A percentile compares a stretch with the other conserved stretches of the same genome.
Evolutionary conservation across 495 filamentous ascomycete species (phyloP).

Genomic region (Podospora pseudocomata): DNA sequence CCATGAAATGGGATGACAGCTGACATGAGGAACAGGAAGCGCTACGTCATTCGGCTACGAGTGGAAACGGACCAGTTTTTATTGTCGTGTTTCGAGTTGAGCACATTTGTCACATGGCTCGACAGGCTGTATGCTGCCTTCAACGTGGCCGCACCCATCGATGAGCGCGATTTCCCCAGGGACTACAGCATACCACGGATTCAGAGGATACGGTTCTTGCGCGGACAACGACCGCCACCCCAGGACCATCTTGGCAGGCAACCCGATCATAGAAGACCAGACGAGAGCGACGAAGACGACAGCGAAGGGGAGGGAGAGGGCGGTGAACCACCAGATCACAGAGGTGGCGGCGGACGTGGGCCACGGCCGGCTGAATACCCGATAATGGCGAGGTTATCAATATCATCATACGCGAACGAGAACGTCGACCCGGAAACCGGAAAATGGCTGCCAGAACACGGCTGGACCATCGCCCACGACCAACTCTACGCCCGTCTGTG

Average conservation of each 20-base stretch:
- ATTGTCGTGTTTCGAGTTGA: slow-evolving; percentile 50
- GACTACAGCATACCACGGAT: slow-evolving; percentile 51
- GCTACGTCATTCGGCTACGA: slow-evolving; percentile 59
- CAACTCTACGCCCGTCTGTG: slow-evolving; percentile 53
- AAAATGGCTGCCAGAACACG: slow-evolving; percentile 51
- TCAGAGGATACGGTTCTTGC: slow-evolving; percentile 39
- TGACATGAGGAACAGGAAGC: slow-evolving; percentile 36
- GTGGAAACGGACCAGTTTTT: slow-evolving; percentile 63
- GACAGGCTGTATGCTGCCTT: slow-evolving; percentile 62
- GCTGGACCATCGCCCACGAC: slow-evolving; percentile 48
- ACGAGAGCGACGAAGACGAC: slow-evolving; percentile 17
- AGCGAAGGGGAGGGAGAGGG: slow-evolving; percentile 18
- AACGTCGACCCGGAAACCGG: slow-evolving; percentile 36
- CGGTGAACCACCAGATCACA: slow-evolving; percentile 15
- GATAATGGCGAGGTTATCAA: slow-evolving; percentile 29
- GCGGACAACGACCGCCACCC: slow-evolving; percentile 27
- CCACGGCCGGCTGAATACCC: slow-evolving; percentile 22
- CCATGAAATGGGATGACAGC: background rate
- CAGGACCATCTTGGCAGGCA: slow-evolving; percentile 26
- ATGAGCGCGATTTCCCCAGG: slow-evolving; percentile 57
- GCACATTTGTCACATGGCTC: slow-evolving; percentile 55
- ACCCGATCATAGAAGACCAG: slow-evolving; percentile 20
- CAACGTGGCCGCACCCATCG: slow-evolving; percentile 58
- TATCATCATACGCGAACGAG: slow-evolving; percentile 35
- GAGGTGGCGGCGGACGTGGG: slow-evolving; percentile 7